Conservation (phyloP, 2,329 filamentous ascomycete species). For the Aspergillus sp. region DNA sequence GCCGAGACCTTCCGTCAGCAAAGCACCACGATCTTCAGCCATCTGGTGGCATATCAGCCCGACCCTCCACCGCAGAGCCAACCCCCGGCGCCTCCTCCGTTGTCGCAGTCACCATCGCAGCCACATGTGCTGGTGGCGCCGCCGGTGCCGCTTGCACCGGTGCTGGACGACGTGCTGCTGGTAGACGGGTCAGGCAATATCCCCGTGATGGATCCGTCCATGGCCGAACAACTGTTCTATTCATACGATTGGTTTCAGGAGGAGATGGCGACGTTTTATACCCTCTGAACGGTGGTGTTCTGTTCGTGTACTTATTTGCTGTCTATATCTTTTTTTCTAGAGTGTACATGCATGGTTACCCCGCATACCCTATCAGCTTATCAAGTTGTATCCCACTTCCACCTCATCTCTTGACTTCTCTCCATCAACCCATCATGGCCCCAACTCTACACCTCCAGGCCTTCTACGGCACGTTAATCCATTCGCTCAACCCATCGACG, state of each 20-base stretch:
- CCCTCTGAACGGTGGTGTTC: constrained; percentile 26
- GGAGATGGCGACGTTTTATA: constrained; percentile 40
- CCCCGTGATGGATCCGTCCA: constrained; percentile 34
- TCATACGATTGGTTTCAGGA: constrained; percentile 42
- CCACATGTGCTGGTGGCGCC: constrained; percentile 17
- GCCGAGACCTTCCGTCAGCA: constrained; percentile 39
- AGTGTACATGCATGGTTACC: not conserved
- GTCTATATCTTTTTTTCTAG: not conserved
- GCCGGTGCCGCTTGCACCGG: constrained; percentile 31
- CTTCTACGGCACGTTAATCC: constrained; percentile 37
- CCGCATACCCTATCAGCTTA: no score
- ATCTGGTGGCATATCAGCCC: constrained; percentile 33
- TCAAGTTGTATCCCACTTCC: no score
- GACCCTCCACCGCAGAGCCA: constrained; percentile 23
- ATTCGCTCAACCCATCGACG: constrained; percentile 21
- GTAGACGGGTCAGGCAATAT: constrained; percentile 30
- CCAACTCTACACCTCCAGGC: constrained; percentile 22
- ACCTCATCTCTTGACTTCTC: not conserved
- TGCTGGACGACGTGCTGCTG: constrained; percentile 35
- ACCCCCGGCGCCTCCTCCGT: constrained; percentile 15
- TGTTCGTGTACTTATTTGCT: constrained; percentile 8
- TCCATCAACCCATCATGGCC: constrained; percentile 6
- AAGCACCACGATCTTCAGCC: constrained; percentile 37
- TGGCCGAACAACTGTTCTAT: constrained; percentile 38
- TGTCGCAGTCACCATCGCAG: constrained; percentile 5